Conservation (phyloP, 1,284 basidiomycete species). For the Boletus smithii region DNA sequence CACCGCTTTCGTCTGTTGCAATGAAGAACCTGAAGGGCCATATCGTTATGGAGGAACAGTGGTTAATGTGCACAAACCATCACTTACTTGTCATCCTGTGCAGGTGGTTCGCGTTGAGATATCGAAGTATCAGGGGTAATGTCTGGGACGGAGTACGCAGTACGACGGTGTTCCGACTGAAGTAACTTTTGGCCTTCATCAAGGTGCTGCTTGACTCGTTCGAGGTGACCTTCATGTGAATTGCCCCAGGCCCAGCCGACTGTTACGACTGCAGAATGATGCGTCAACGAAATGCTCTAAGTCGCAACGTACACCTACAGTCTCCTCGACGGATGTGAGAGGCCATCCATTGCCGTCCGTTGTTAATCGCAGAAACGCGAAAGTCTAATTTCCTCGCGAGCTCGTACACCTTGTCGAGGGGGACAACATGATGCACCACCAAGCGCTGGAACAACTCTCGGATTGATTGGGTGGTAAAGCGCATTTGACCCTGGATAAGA, state of each 20-base stretch:
- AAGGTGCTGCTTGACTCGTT: conserved; percentile 34
- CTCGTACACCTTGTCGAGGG: conserved; percentile 29
- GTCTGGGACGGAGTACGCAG: conserved; percentile 21
- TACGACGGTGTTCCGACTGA: conserved; percentile 17
- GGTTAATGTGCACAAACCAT: neutral
- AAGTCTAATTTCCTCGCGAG: conserved; percentile 34
- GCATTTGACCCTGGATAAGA: conserved; percentile 32
- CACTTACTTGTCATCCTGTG: conserved; percentile 20
- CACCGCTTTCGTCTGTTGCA: conserved; percentile 41
- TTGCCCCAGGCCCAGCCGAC: conserved; percentile 37
- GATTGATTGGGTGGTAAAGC: conserved; percentile 35
- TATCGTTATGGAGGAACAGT: neutral
- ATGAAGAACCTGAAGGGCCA: conserved; percentile 38
- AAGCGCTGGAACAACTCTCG: conserved; percentile 32
- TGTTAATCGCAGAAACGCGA: conserved; percentile 32
- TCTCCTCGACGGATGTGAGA: conserved; percentile 43
- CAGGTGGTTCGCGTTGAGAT: conserved; percentile 21
- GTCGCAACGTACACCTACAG: conserved; percentile 25
- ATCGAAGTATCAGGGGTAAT: conserved; percentile 19
- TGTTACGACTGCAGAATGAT: conserved; percentile 26
- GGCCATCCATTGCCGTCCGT: conserved; percentile 39
- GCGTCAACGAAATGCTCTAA: neutral
- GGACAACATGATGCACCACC: conserved; percentile 35
- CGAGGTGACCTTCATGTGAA: conserved; percentile 35
- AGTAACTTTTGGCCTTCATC: conserved; percentile 27